Conservation (phyloP, 129 eudicot species). For the Smallanthus sonchifolius region DNA sequence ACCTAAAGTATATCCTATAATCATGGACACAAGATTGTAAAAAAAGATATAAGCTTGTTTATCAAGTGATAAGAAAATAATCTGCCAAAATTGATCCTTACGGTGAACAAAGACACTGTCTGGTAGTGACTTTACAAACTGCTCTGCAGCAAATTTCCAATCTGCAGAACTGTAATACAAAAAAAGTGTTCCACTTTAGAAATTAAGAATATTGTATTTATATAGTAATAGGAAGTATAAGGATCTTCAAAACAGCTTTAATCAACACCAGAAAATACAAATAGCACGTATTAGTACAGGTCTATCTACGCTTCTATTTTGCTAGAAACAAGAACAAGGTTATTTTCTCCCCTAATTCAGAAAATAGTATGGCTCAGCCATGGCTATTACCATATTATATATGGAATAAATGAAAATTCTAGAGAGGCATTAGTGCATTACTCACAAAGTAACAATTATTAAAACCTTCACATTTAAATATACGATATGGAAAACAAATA, state of each 20-base stretch:
- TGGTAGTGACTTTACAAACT: constrained; percentile 69
- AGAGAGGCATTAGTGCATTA: too few relatives aligned
- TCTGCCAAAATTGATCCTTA: constrained; percentile 39
- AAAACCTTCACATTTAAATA: too few relatives aligned
- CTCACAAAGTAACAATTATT: too few relatives aligned
- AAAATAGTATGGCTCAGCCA: background rate
- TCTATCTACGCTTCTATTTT: background rate
- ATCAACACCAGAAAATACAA: background rate
- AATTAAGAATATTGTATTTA: background rate
- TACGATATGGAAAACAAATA: too few relatives aligned
- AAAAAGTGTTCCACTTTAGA: constrained; percentile 7
- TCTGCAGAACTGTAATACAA: constrained; percentile 65
- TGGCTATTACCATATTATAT: too few relatives aligned
- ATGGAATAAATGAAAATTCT: too few relatives aligned
- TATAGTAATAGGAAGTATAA: background rate
- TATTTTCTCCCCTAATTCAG: background rate
- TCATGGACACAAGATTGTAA: background rate
- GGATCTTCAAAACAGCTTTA: background rate
- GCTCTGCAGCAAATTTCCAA: constrained; percentile 95
- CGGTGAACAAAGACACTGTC: constrained; percentile 92
- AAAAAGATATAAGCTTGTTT: background rate
- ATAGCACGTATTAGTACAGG: background rate
- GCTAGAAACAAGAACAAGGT: background rate
- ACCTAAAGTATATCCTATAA: background rate
- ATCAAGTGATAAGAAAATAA: constrained; percentile 1